Evolutionary conservation across 768 basidiomycete species (phyloP), one percentile per base, ranked within the genome.

Genomic region (Mycena albidolilacea): DNA sequence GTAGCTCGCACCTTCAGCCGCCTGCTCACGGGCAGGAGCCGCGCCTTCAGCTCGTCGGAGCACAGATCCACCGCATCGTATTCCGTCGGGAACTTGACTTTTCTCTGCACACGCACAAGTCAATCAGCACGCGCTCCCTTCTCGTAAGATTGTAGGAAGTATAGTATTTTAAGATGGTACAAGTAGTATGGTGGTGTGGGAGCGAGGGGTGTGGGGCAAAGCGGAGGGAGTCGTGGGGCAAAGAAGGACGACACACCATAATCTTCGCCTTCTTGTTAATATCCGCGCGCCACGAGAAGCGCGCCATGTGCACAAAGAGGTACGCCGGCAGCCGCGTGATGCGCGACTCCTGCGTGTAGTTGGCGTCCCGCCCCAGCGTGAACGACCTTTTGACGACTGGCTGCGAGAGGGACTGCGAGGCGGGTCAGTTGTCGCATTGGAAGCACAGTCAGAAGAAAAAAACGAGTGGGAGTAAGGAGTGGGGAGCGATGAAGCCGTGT

Each of bases 231-330:
- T 30, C 30, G 30, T 30, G 30, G 30, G 30, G 14, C 19, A 15
- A 41, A 5, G 8, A 11, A 14, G 35, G 14, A 46, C 15, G 64
- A 77, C 84, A 55, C 72, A 94, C 94, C 97, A 99, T 96, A 80
- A 99, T 97, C 84, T 99, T 99, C 2, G 97, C 92, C 80, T 99
- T 99, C 85, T 93, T 96, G 64, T 83, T 83, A 71, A 98, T 97
- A 76, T 99, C 98, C 46, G 90, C 87, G 71, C 95, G 87, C 98
- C 98, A 99, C 67, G 92, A 93, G 81, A 99, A 99, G 59, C 98
- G 94, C 14, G 97, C 97, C 93, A 98, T 95, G 77, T 99, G 96
- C 5, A 99, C 90, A 7, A 93, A 92, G 23, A 98, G 88, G 78
- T 95, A 97, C 6, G 90, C 82, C 0, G 98, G 98, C 14, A 99